Evolutionary conservation across 225 moss, liverwort and hornwort species (phyloP).

Genomic region (Sphagnum tenellum): DNA sequence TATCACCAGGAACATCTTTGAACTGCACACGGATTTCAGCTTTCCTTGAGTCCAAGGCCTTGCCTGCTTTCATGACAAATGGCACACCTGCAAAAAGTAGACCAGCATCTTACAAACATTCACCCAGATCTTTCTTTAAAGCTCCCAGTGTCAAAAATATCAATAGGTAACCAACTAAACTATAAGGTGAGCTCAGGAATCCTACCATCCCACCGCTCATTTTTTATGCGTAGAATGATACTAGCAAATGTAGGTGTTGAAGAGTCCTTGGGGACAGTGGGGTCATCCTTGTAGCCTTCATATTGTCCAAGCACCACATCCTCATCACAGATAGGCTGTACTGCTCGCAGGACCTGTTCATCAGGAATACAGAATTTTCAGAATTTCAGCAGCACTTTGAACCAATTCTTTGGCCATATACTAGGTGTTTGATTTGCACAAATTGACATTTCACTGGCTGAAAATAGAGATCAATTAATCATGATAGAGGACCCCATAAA

Average conservation of each 20-base stretch:
- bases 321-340: slow-evolving; percentile 48
- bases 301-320: slow-evolving; percentile 92
- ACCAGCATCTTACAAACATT: background rate
- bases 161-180: background rate
- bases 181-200: background rate
- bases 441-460: too few relatives aligned
- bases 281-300: slow-evolving; percentile 79
- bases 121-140: too few relatives aligned
- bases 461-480: too few relatives aligned
- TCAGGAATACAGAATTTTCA: background rate
- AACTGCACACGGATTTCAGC: slow-evolving; percentile 94
- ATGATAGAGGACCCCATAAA: too few relatives aligned
- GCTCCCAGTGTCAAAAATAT: background rate
- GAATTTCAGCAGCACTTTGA: too few relatives aligned
- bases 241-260: slow-evolving; percentile 80
- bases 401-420: too few relatives aligned
- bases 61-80: slow-evolving; percentile 86
- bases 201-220: slow-evolving; percentile 92
- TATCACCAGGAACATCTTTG: slow-evolving; percentile 92
- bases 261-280: slow-evolving; percentile 68
- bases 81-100: slow-evolving; percentile 49
- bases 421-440: too few relatives aligned
- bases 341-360: slow-evolving; percentile 44
- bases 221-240: slow-evolving; percentile 60
- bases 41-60: slow-evolving; percentile 76